Conservation (phyloP, 441 rosid genomes). For the Pelargonium exstipulatum region DNA sequence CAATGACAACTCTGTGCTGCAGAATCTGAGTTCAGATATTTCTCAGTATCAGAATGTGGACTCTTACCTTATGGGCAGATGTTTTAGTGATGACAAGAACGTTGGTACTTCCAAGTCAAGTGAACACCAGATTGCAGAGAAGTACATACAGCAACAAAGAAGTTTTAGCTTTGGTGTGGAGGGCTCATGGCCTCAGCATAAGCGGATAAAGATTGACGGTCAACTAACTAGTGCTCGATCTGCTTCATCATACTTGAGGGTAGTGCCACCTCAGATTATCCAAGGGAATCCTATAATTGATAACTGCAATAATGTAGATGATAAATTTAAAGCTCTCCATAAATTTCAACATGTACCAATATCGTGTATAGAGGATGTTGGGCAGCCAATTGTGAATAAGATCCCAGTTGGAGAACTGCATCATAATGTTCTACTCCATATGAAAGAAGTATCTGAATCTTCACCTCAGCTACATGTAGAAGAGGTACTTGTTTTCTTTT, state of each 20-base stretch:
- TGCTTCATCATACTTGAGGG: slow-evolving; percentile 37
- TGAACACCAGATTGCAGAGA: slow-evolving; percentile 22
- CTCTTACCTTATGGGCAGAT: slow-evolving; percentile 16
- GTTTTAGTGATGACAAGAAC: slow-evolving; percentile 18
- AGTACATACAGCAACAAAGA: slow-evolving; percentile 21
- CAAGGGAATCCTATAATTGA: slow-evolving; percentile 10
- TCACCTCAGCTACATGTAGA: slow-evolving; percentile 37
- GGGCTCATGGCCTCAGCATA: slow-evolving; percentile 39
- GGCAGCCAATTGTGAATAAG: slow-evolving; percentile 28
- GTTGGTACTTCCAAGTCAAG: slow-evolving; percentile 29
- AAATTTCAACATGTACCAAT: slow-evolving; percentile 22
- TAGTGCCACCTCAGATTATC: slow-evolving; percentile 25
- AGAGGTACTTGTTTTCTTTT: slow-evolving; percentile 38
- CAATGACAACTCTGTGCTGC: slow-evolving; percentile 17
- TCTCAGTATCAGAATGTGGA: slow-evolving; percentile 18
- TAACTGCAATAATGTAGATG: slow-evolving; percentile 16
- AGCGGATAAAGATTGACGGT: slow-evolving; percentile 41
- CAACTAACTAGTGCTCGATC: slow-evolving; percentile 25
- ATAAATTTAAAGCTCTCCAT: slow-evolving; percentile 16
- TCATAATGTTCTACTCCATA: slow-evolving; percentile 26
- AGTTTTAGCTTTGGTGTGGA: slow-evolving; percentile 26
- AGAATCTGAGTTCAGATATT: slow-evolving; percentile 17
- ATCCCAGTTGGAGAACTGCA: slow-evolving; percentile 24
- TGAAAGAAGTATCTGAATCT: slow-evolving; percentile 35
- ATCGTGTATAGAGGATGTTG: slow-evolving; percentile 33